phyloP scores from a whole-genome alignment of 805 yeast species.

The Starmerella potacharoeniae region DNA sequence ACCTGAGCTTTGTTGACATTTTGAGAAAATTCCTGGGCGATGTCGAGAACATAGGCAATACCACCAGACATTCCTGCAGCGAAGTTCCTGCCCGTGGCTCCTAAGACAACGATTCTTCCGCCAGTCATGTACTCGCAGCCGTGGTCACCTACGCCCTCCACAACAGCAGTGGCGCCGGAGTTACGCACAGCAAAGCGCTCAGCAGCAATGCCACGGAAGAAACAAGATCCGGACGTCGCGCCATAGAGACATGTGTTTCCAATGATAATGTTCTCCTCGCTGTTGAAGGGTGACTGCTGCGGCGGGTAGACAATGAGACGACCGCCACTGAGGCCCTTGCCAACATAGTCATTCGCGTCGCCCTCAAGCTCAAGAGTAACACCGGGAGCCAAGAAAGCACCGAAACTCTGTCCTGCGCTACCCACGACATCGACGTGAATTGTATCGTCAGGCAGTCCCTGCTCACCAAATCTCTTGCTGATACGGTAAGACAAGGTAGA shows the following conservation, averaged over 20 bases:
- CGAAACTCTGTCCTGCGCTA: slow-evolving; percentile 96
- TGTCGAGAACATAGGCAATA: slow-evolving; percentile 90
- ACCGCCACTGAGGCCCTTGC: slow-evolving; percentile 96
- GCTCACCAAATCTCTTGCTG: slow-evolving; percentile 85
- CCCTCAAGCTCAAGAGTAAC: slow-evolving; percentile 91
- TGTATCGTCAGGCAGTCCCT: slow-evolving; percentile 90
- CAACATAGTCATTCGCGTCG: slow-evolving; percentile 96
- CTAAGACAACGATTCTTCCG: slow-evolving; percentile 90
- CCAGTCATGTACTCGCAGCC: slow-evolving; percentile 99
- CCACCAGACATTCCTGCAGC: slow-evolving; percentile 99
- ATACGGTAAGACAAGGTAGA: slow-evolving; percentile 89
- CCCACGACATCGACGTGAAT: slow-evolving; percentile 86
- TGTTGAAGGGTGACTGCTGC: slow-evolving; percentile 66
- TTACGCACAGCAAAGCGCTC: slow-evolving; percentile 97
- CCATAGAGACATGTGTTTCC: slow-evolving; percentile 98
- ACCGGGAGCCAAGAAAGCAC: slow-evolving; percentile 95
- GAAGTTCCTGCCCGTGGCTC: slow-evolving; percentile 82
- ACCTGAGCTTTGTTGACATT: slow-evolving; percentile 74
- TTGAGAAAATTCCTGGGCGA: slow-evolving; percentile 80
- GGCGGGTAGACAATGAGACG: slow-evolving; percentile 88
- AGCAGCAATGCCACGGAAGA: slow-evolving; percentile 94
- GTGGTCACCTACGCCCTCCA: slow-evolving; percentile 96
- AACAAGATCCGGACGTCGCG: slow-evolving; percentile 91
- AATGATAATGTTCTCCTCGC: slow-evolving; percentile 90
- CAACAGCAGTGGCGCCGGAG: slow-evolving; percentile 95